Percentiles rank a stretch among this genome's conserved stretches.
phyloP scores from a whole-genome alignment of 129 eudicot species.

The Cynara cardunculus region DNA sequence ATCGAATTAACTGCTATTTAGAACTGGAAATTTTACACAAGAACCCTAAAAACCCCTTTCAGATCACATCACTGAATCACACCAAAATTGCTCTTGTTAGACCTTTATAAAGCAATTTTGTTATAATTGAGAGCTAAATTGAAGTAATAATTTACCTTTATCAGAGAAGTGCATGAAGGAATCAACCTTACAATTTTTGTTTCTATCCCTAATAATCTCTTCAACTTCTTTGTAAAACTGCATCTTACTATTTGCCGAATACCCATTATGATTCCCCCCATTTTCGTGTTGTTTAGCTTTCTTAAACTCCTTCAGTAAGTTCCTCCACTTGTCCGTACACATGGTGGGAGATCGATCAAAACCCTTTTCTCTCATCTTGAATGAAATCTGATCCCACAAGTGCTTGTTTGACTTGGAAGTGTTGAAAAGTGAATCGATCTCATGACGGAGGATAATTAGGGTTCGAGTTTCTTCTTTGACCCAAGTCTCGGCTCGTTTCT shows the following conservation, averaged over 20 bases:
- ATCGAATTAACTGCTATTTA: neutral
- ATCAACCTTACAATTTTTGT: conserved; percentile 56
- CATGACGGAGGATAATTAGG: conserved; percentile 63
- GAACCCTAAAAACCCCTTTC: neutral
- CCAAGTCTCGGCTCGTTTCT: conserved; percentile 90
- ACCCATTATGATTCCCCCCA: conserved; percentile 27
- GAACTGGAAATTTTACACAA: neutral
- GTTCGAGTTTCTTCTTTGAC: conserved; percentile 81
- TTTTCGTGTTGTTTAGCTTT: conserved; percentile 62
- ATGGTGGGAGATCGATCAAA: conserved; percentile 94
- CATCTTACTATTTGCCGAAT: conserved; percentile 45
- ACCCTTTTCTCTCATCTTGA: conserved; percentile 83
- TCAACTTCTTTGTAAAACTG: conserved; percentile 84
- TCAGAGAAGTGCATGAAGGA: conserved; percentile 82
- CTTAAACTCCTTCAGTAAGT: conserved; percentile 84
- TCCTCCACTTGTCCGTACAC: conserved; percentile 99
- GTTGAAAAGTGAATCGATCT: conserved; percentile 74
- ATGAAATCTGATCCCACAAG: conserved; percentile 82
- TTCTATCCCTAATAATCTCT: conserved; percentile 72
- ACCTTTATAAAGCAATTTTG: neutral
- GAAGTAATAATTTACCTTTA: conserved; percentile 49
- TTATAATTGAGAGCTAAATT: neutral
- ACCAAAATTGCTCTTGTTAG: neutral
- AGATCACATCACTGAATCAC: neutral
- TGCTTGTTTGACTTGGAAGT: conserved; percentile 89